Percentiles rank a stretch among this genome's conserved stretches.
These are phyloP conservation scores for Saccharomyces jurei DNA, from an alignment of 805 yeast genomes.

Conservation along the genomic window DNA sequence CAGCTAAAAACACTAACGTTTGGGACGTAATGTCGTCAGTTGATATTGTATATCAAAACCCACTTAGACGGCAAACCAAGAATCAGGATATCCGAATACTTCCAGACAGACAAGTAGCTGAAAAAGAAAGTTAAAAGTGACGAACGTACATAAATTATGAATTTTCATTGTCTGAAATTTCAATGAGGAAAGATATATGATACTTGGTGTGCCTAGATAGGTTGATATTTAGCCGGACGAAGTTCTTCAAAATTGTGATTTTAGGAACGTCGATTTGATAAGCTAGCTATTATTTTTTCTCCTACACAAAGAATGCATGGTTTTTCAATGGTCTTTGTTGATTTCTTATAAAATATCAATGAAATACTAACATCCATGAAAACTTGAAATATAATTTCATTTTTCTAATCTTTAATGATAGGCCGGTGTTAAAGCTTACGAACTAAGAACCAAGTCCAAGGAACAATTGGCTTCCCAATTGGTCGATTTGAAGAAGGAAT, in stretches of 20 bases:
- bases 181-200: no score
- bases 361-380: not conserved
- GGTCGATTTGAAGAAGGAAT: slow-evolving; percentile 92
- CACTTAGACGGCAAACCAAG: not conserved
- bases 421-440: slow-evolving; percentile 93
- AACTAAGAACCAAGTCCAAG: slow-evolving; percentile 94
- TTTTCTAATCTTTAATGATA: slow-evolving; percentile 15
- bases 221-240: not conserved
- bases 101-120: no score
- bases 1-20: not conserved
- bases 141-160: no score
- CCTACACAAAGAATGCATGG: not conserved
- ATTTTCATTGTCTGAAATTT: no score
- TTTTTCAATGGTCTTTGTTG: not conserved
- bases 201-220: no score
- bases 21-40: not conserved
- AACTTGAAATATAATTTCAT: not conserved
- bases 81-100: not conserved
- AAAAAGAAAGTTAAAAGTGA: no score
- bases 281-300: not conserved
- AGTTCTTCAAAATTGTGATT: no score
- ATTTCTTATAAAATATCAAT: not conserved
- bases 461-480: slow-evolving; percentile 92
- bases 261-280: not conserved
- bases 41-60: not conserved